Evolutionary conservation across 2,329 filamentous ascomycete genomes (phyloP), one percentile per base, ranked within the genome.

Genomic region (Trichoderma atrobrunneum): DNA sequence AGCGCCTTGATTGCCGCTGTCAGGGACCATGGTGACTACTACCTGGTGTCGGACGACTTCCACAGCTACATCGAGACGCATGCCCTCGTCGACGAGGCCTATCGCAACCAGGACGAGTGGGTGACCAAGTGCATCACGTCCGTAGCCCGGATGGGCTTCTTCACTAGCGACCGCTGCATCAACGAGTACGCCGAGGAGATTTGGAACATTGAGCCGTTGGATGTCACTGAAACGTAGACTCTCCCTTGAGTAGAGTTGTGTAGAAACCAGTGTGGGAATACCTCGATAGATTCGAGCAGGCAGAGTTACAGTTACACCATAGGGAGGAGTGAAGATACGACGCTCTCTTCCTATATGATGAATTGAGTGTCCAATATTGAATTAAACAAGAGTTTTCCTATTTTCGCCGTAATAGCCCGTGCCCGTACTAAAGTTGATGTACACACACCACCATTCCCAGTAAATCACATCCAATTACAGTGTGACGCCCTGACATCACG

Each of bases 21-120:
- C 75, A 90, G 92, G 74, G 92, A 97, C 73, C 96, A 98, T 76
- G 95, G 96, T 51, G 96, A 99, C 82, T 98, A 97, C 86, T 99
- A 99, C 82, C 89, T 99, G 34, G 95, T 98, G 62, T 97, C 94
- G 51, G 96, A 99, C 79, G 96, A 99, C 82, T 99, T 99, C 88
- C 90, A 93, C 83, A 95, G 92, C 80, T 99, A 99, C 84, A 86
- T 97, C 77, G 90, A 95, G 82, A 97, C 96, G 8, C 96, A 99
- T 75, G 87, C 90, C 72, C 87, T 98, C 70, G 95, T 99, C 36
- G 96, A 99, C 78, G 91, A 95, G 83, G 91, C 94, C 65, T 99
- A 97, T 86, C 90, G 90, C 82, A 92, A 98, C 83, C 93, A 95
- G 81, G 94, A 98, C 73, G 92, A 93, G 78, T 99, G 96, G 96